These are phyloP conservation scores for Fragosphaeria purpurea DNA, from an alignment of 2,329 filamentous ascomycete genomes.

Conservation along the genomic window DNA sequence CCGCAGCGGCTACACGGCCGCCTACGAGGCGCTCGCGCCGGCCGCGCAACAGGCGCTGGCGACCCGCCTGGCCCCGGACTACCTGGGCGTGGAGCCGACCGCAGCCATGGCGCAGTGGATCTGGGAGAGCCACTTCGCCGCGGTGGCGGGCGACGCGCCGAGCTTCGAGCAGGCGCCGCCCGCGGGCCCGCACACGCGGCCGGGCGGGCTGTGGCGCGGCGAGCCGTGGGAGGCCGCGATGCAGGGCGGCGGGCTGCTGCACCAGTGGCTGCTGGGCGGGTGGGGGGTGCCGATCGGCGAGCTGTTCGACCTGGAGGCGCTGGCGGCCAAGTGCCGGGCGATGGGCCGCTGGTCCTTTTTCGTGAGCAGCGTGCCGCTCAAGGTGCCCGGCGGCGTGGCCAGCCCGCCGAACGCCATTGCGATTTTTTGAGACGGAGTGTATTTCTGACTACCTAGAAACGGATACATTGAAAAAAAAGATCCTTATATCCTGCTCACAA, in stretches of 20 bases:
- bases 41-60: constrained; percentile 20
- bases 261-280: constrained; percentile 34
- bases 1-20: constrained; percentile 24
- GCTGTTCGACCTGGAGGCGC: constrained; percentile 33
- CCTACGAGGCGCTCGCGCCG: constrained; percentile 18
- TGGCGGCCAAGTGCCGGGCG: constrained; percentile 25
- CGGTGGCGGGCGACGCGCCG: constrained; percentile 32
- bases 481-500: too few relatives aligned
- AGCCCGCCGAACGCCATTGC: constrained; percentile 29
- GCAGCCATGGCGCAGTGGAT: constrained; percentile 30
- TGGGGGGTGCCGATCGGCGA: constrained; percentile 44
- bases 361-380: constrained; percentile 27
- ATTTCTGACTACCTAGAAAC: too few relatives aligned
- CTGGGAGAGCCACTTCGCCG: constrained; percentile 34
- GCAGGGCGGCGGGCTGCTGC: constrained; percentile 18
- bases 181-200: constrained; percentile 10
- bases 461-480: too few relatives aligned
- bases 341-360: constrained; percentile 29
- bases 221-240: constrained; percentile 12
- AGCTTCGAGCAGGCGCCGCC: constrained; percentile 33
- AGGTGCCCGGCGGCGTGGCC: constrained; percentile 25
- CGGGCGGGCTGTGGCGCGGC: constrained; percentile 7
- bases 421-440: constrained; percentile 20
- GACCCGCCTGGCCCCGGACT: constrained; percentile 18
- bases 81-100: constrained; percentile 28